Evolutionary conservation across 305 asterid genomes (phyloP).

Genomic region (Withania somnifera): DNA sequence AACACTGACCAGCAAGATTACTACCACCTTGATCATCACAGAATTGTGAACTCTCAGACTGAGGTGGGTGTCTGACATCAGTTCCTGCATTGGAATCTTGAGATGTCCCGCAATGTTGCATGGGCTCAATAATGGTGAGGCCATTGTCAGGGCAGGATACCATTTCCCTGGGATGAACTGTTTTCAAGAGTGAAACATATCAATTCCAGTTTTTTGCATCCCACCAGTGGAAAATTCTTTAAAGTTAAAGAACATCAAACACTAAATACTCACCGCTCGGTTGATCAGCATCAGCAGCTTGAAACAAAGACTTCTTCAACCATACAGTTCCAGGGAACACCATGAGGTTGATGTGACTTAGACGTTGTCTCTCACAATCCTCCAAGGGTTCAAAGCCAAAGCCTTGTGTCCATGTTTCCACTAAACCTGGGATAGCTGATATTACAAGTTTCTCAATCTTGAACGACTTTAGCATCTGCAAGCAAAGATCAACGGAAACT

Average conservation of each 20-base stretch:
- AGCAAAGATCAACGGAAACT: slow-evolving; percentile 14
- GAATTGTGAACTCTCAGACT: slow-evolving; percentile 9
- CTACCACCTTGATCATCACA: slow-evolving; percentile 14
- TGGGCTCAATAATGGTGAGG: not conserved
- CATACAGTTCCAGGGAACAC: slow-evolving; percentile 88
- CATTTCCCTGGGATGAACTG: not conserved
- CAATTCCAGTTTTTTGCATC: not conserved
- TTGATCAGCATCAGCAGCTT: slow-evolving; percentile 13
- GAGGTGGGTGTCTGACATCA: slow-evolving; percentile 8
- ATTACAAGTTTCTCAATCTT: slow-evolving; percentile 75
- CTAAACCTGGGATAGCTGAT: slow-evolving; percentile 75
- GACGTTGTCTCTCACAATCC: slow-evolving; percentile 49
- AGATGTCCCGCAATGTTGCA: not conserved
- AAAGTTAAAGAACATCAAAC: not conserved
- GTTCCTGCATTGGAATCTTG: slow-evolving; percentile 11
- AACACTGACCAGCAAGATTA: slow-evolving; percentile 8
- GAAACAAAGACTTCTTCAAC: slow-evolving; percentile 56
- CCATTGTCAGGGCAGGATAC: not conserved
- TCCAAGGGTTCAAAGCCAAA: slow-evolving; percentile 73
- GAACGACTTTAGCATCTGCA: slow-evolving; percentile 60
- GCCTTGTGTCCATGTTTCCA: slow-evolving; percentile 83
- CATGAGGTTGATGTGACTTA: slow-evolving; percentile 66
- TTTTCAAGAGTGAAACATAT: not conserved
- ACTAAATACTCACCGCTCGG: slow-evolving; percentile 22
- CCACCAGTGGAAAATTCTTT: not conserved